These are phyloP conservation scores for Penicillium pancosmium DNA, from an alignment of 495 filamentous ascomycete genomes.

Conservation along the genomic window DNA sequence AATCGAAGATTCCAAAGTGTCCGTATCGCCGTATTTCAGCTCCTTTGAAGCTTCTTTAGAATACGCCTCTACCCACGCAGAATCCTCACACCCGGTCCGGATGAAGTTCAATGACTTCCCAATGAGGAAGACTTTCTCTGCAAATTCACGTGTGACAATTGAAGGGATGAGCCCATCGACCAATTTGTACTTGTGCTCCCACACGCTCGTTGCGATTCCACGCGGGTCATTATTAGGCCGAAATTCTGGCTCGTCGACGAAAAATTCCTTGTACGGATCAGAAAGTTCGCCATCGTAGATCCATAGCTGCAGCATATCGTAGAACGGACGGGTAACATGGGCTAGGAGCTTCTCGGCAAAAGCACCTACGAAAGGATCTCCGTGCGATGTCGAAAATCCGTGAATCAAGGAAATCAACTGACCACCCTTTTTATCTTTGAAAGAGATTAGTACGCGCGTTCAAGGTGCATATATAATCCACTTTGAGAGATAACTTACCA, in stretches of 20 bases:
- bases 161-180: conserved; percentile 84
- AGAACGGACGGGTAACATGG: conserved; percentile 95
- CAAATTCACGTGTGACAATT: conserved; percentile 89
- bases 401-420: conserved; percentile 95
- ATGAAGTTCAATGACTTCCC: conserved; percentile 99
- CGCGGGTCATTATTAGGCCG: conserved; percentile 51
- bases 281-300: conserved; percentile 98
- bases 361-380: conserved; percentile 89
- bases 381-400: conserved; percentile 88
- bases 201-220: conserved; percentile 83
- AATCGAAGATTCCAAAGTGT: conserved; percentile 86
- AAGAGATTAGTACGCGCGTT: conserved; percentile 23
- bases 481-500: conserved; percentile 45
- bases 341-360: conserved; percentile 91
- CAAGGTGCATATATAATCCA: not conserved
- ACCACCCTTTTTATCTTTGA: conserved; percentile 76
- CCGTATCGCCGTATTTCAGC: conserved; percentile 91
- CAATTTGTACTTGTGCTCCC: conserved; percentile 96
- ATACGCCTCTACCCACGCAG: conserved; percentile 93
- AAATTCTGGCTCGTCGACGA: conserved; percentile 76
- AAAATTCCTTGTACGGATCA: conserved; percentile 95
- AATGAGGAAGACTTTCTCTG: conserved; percentile 93
- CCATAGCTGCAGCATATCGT: conserved; percentile 94
- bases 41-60: conserved; percentile 94
- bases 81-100: conserved; percentile 89